Evolutionary conservation across 2,329 filamentous ascomycete genomes (phyloP).

Genomic region (Pseudogymnoascus sp.): DNA sequence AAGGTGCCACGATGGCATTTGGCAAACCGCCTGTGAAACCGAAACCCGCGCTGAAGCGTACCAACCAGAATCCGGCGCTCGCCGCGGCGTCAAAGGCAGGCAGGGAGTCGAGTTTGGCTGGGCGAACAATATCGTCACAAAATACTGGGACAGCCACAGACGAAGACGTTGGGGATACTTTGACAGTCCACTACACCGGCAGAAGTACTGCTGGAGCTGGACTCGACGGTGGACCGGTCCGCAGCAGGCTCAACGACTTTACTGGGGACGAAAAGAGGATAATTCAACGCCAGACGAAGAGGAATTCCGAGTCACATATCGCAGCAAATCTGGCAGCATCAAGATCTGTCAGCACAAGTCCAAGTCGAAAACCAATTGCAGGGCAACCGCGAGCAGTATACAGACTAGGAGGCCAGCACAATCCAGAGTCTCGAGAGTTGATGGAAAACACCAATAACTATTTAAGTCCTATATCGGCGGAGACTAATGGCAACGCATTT

Average conservation of each 20-base stretch:
- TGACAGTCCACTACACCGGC: background rate
- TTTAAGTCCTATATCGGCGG: background rate
- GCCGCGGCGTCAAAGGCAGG: slow-evolving; percentile 38
- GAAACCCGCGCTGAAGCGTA: slow-evolving; percentile 25
- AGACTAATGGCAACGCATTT: slow-evolving; percentile 1
- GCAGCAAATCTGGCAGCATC: slow-evolving; percentile 57
- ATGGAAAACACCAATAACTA: slow-evolving; percentile 2
- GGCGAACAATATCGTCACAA: slow-evolving; percentile 12
- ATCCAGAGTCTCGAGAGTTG: background rate
- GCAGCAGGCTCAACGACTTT: background rate
- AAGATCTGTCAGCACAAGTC: slow-evolving; percentile 48
- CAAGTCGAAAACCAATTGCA: slow-evolving; percentile 26
- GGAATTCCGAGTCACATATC: slow-evolving; percentile 42
- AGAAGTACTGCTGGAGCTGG: slow-evolving; percentile 3
- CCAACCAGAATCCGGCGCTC: slow-evolving; percentile 26
- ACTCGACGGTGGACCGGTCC: slow-evolving; percentile 15
- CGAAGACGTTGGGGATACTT: background rate
- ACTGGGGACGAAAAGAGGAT: background rate
- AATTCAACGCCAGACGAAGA: background rate
- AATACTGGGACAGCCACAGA: slow-evolving; percentile 10
- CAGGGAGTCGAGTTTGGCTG: slow-evolving; percentile 13
- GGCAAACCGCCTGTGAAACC: slow-evolving; percentile 36
- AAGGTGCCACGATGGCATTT: slow-evolving; percentile 42
- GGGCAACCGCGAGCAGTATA: background rate
- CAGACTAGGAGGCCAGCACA: background rate